Base-by-base conservation (phyloP, 2,329 filamentous ascomycete genomes). In the Paecilomyces formosus region DNA sequence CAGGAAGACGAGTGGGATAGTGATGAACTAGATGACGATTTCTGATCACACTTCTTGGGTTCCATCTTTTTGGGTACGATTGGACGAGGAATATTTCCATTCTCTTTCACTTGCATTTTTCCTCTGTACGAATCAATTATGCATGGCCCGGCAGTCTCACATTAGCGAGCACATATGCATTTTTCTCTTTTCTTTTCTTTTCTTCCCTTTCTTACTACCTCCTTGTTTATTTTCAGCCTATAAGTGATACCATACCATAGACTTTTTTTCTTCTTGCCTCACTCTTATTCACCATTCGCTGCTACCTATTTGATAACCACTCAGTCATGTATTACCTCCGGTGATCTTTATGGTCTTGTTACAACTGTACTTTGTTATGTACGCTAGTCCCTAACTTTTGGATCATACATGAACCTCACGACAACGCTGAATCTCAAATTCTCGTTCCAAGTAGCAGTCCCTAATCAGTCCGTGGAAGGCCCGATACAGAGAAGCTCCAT, bases 1-100 rank as follows among this genome's bases (percentile, higher is more conserved):
- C 75, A 79, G 50, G 82, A 85, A 68, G 82, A 84, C 62, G 82
- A 78, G 59, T 85, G 82, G 82, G 81, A 84, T 61, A 83, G 81
- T 61, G 82, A 85, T 65, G 82, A 84, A 64, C 62, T 84, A 55
- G 80, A 82, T 18, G 78, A 78, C 2, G 50, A 28, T 5, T 28
- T 52, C 21, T 52, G 50, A 52, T 15, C 50, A 21, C 24, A 26
- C 39, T 45, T 18, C 18, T 45, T n/a, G 15, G 15, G 18, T 18
- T 9, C 2, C 1, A 6, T 45, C 7, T 45, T 18, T 26, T 26
- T 26, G 24, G n/a, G 39, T 9, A 45, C n/a, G 15, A 45, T 18
- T 21, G 39, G 18, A 18, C n/a, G 39, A 39, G 5, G 15, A 45
- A 45, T 45, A n/a, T 8, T 18, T 45, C n/a, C 39, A 15, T 45